Conservation (phyloP, 2,329 filamentous ascomycete genomes). For the Capronia americana region DNA sequence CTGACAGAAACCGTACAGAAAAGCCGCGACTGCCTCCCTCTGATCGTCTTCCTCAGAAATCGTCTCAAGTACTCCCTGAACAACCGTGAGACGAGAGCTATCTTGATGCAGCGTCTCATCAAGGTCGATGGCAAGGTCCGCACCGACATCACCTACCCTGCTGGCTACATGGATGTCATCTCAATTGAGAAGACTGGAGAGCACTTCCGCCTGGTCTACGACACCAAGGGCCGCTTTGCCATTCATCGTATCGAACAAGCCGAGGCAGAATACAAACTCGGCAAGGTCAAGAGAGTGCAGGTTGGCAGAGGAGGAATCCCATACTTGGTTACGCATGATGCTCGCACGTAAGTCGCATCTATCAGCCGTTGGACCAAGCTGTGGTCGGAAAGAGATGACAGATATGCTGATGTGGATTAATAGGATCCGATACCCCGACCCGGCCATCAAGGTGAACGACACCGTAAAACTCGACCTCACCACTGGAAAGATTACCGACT, state of each 20-base stretch:
- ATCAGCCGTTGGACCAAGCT: constrained; percentile 99
- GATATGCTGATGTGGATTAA: constrained; percentile 51
- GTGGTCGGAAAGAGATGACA: constrained; percentile 66
- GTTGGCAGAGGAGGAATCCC: constrained; percentile 99
- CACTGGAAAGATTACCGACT: constrained; percentile 98
- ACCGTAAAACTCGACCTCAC: constrained; percentile 98
- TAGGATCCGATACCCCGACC: constrained; percentile 99
- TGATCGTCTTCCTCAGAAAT: constrained; percentile 96
- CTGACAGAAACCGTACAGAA: constrained; percentile 72
- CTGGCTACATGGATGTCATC: constrained; percentile 99
- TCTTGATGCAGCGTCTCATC: constrained; percentile 99
- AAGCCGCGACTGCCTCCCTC: constrained; percentile 96
- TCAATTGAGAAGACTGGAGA: constrained; percentile 99
- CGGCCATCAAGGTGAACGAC: constrained; percentile 99
- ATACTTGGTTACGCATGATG: constrained; percentile 99
- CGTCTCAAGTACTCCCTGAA: constrained; percentile 99
- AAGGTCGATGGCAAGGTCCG: constrained; percentile 99
- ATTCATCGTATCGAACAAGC: constrained; percentile 98
- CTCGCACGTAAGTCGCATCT: constrained; percentile 99
- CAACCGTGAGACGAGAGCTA: constrained; percentile 94
- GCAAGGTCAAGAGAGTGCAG: constrained; percentile 99
- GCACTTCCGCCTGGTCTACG: constrained; percentile 99
- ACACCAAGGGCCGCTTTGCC: constrained; percentile 99
- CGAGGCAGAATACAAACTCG: constrained; percentile 99
- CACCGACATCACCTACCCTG: constrained; percentile 96